A percentile compares a stretch with the other conserved stretches of the same genome.
These are phyloP conservation scores for Rhizopogon sp. DNA, from an alignment of 768 basidiomycete genomes.

Conservation along the genomic window DNA sequence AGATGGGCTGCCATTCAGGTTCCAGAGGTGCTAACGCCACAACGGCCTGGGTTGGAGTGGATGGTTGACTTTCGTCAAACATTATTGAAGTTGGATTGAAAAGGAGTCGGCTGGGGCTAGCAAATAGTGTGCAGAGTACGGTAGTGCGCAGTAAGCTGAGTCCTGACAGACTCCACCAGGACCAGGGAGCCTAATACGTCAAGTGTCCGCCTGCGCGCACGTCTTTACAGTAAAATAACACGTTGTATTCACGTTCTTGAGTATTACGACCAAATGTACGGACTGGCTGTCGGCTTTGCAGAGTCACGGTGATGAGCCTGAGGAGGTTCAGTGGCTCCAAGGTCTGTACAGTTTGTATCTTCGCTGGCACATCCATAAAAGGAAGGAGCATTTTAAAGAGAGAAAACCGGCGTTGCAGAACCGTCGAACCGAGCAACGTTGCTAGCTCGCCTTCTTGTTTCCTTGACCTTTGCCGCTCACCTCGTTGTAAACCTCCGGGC, in stretches of 20 bases:
- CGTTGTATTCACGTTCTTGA: no score
- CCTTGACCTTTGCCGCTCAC: neutral
- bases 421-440: constrained; percentile 6
- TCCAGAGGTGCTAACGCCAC: constrained; percentile 19
- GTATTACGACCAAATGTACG: no score
- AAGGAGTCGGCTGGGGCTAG: no score
- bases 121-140: neutral
- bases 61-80: constrained; percentile 26
- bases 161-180: no score
- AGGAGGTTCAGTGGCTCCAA: no score
- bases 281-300: no score
- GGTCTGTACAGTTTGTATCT: neutral
- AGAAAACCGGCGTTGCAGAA: neutral
- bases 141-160: no score
- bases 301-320: no score
- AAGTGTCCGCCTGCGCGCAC: no score
- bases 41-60: constrained; percentile 27
- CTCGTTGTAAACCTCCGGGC: constrained; percentile 2
- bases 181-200: no score
- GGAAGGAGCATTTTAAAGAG: neutral
- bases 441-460: constrained; percentile 1
- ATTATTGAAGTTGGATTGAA: constrained; percentile 8
- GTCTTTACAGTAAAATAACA: no score
- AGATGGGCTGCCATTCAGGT: constrained; percentile 69
- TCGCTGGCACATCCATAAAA: neutral